These are phyloP conservation scores for Herpetospermum pedunculosum DNA, from an alignment of 306 rosid genomes.

Conservation along the genomic window DNA sequence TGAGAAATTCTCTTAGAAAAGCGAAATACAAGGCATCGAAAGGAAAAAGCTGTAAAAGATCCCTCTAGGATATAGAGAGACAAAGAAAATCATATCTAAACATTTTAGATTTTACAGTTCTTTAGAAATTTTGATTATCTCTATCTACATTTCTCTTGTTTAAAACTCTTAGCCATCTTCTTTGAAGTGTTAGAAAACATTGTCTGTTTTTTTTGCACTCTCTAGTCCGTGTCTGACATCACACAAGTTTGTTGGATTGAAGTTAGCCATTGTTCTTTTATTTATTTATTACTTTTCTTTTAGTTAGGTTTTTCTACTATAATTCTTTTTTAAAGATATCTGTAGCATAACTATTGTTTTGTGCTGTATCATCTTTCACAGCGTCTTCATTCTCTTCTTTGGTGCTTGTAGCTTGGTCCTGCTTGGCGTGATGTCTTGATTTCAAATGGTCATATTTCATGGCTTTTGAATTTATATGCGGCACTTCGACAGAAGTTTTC, in stretches of 20 bases:
- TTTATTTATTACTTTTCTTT: background rate
- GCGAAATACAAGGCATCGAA: background rate
- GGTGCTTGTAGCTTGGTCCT: constrained; percentile 75
- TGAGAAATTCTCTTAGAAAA: background rate
- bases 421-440: constrained; percentile 77
- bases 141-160: background rate
- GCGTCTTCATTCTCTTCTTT: constrained; percentile 2
- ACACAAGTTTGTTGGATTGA: background rate
- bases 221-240: background rate
- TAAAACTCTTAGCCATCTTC: background rate
- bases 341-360: background rate
- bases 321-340: background rate
- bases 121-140: background rate
- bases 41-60: background rate
- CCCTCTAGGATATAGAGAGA: background rate
- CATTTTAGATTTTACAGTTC: background rate
- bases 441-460: constrained; percentile 62
- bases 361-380: background rate
- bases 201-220: background rate
- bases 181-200: background rate
- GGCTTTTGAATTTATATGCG: constrained; percentile 82
- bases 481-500: constrained; percentile 71
- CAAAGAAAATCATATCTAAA: background rate
- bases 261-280: background rate
- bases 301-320: background rate